Conservation (phyloP, 352 stramenopile species). For the Phytophthora colocasiae region DNA sequence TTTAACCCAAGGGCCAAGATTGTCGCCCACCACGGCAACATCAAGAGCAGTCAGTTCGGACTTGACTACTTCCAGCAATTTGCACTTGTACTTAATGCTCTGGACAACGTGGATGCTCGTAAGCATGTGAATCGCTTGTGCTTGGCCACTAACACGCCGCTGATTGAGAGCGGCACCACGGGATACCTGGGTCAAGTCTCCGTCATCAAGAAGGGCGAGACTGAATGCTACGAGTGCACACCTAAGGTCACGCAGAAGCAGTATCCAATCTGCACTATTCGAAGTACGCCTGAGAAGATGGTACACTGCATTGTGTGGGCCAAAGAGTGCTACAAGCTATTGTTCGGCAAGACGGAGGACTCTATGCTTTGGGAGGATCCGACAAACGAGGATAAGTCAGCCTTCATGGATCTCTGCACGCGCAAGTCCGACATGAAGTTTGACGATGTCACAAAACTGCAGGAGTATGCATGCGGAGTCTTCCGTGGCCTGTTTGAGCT, state of each 20-base stretch:
- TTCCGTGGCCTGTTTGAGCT: conserved; percentile 93
- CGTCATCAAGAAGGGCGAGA: conserved; percentile 97
- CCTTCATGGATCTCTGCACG: conserved; percentile 84
- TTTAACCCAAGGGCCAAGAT: conserved; percentile 93
- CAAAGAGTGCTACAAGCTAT: conserved; percentile 91
- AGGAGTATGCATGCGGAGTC: conserved; percentile 75
- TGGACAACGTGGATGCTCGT: conserved; percentile 99
- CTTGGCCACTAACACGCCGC: conserved; percentile 84
- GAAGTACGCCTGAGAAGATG: conserved; percentile 98
- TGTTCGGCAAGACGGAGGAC: conserved; percentile 86
- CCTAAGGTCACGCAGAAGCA: conserved; percentile 96
- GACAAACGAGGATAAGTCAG: conserved; percentile 80
- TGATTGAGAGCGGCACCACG: conserved; percentile 98
- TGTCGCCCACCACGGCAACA: conserved; percentile 97
- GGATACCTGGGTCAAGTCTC: conserved; percentile 98
- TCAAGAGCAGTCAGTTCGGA: conserved; percentile 93
- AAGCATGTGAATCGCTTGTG: conserved; percentile 99
- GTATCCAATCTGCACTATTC: conserved; percentile 99
- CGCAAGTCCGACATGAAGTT: conserved; percentile 51
- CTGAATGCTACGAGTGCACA: conserved; percentile 99
- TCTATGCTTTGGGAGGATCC: conserved; percentile 97
- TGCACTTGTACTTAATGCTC: conserved; percentile 98
- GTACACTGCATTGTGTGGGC: conserved; percentile 99
- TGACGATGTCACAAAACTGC: conserved; percentile 49
- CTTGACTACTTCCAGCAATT: conserved; percentile 98